Evolutionary conservation across 1,284 basidiomycete genomes (phyloP).

Genomic region (Papiliotrema laurentii): DNA sequence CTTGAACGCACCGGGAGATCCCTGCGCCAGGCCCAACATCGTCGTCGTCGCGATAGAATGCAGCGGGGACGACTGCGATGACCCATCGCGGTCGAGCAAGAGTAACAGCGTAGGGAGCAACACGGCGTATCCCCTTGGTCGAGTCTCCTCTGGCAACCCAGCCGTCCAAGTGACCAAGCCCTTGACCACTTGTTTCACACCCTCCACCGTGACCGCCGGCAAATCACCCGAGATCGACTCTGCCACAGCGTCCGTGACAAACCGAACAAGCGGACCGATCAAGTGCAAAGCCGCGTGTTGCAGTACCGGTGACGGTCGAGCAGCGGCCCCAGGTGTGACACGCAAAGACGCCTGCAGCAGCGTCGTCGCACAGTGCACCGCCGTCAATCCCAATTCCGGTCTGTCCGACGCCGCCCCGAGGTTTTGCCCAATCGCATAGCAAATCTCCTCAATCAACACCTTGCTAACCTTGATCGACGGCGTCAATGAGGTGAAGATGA

Average conservation of each 20-base stretch:
- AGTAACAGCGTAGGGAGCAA: slow-evolving; percentile 74
- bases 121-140: slow-evolving; percentile 66
- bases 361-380: slow-evolving; percentile 82
- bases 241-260: slow-evolving; percentile 63
- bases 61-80: slow-evolving; percentile 52
- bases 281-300: slow-evolving; percentile 68
- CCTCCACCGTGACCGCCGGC: slow-evolving; percentile 36
- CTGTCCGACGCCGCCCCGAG: slow-evolving; percentile 57
- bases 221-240: slow-evolving; percentile 55
- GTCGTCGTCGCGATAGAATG: slow-evolving; percentile 67
- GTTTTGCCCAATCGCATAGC: slow-evolving; percentile 74
- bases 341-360: slow-evolving; percentile 58
- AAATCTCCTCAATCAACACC: slow-evolving; percentile 75
- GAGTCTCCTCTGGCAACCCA: slow-evolving; percentile 58
- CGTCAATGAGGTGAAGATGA: slow-evolving; percentile 78
- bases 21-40: slow-evolving; percentile 69
- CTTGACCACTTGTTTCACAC: slow-evolving; percentile 73
- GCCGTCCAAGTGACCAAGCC: slow-evolving; percentile 65
- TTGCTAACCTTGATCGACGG: slow-evolving; percentile 63
- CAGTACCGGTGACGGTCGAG: slow-evolving; percentile 53
- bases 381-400: slow-evolving; percentile 72
- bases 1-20: slow-evolving; percentile 74
- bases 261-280: slow-evolving; percentile 73
- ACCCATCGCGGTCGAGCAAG: slow-evolving; percentile 58
- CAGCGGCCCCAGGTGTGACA: slow-evolving; percentile 15